phyloP scores from a whole-genome alignment of 2,329 filamentous ascomycete genomes.

The Aspergillus cejpii region DNA sequence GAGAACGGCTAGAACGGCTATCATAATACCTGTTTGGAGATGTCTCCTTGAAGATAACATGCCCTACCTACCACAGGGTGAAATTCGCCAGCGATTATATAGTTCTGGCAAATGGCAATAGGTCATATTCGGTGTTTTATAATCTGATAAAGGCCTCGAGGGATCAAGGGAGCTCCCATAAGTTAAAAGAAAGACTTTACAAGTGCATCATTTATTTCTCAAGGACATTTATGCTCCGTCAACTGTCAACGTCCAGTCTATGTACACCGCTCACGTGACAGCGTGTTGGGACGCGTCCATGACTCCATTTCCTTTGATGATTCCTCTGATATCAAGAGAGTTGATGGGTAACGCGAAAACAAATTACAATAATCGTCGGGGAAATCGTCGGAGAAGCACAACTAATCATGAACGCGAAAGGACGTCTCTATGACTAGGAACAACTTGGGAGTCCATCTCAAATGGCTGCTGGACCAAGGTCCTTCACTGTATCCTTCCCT shows the following conservation, averaged over 20 bases:
- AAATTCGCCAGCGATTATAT: too few relatives aligned
- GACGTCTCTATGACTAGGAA: slow-evolving; percentile 45
- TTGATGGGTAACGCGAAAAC: slow-evolving; percentile 1
- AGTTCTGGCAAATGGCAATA: background rate
- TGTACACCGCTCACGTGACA: slow-evolving; percentile 18
- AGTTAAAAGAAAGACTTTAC: too few relatives aligned
- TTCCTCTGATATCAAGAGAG: background rate
- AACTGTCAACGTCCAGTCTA: too few relatives aligned
- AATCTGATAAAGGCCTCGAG: too few relatives aligned
- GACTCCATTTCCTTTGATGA: slow-evolving; percentile 2
- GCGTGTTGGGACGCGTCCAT: slow-evolving; percentile 20
- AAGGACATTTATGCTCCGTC: too few relatives aligned
- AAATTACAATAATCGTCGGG: background rate
- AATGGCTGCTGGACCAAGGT: slow-evolving; percentile 43
- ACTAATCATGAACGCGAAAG: slow-evolving; percentile 24
- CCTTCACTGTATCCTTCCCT: slow-evolving; percentile 30
- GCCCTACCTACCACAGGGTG: too few relatives aligned
- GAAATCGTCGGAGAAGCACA: slow-evolving; percentile 5
- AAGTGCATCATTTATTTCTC: background rate
- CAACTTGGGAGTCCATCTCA: slow-evolving; percentile 42
- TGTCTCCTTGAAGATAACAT: too few relatives aligned
- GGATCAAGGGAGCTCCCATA: too few relatives aligned
- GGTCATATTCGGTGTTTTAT: too few relatives aligned
- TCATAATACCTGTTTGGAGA: too few relatives aligned
- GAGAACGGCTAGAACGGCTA: slow-evolving; percentile 1